Percentiles rank a stretch among this genome's conserved stretches.
Evolutionary conservation across 2,329 filamentous ascomycete species (phyloP).

Genomic region (Alternaria angustiovoidea): DNA sequence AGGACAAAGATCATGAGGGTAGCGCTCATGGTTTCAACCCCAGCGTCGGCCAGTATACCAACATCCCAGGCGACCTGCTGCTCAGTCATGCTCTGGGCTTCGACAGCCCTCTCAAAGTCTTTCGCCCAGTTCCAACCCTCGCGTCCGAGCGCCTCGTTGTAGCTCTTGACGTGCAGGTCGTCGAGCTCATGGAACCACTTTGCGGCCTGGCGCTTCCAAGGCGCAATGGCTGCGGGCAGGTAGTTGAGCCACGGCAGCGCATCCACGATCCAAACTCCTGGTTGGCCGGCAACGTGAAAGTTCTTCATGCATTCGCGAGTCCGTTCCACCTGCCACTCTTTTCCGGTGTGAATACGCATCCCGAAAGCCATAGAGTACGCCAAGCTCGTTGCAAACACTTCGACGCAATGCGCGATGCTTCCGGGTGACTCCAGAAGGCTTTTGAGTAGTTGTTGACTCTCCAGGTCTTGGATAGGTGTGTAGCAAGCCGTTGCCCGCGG

Average conservation of each 20-base stretch:
- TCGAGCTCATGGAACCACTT: conserved; percentile 20
- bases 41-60: conserved; percentile 26
- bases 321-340: conserved; percentile 27
- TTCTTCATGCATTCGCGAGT: conserved; percentile 25
- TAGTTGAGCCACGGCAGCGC: conserved; percentile 54
- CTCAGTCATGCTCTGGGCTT: too few relatives aligned
- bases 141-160: conserved; percentile 18
- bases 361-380: conserved; percentile 53
- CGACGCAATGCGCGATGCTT: conserved; percentile 29
- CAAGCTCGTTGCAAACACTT: conserved; percentile 51
- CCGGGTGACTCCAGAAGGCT: conserved; percentile 48
- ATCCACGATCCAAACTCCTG: conserved; percentile 54
- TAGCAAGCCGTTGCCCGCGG: conserved; percentile 43
- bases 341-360: conserved; percentile 39
- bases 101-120: conserved; percentile 7
- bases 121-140: conserved; percentile 31
- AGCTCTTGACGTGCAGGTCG: conserved; percentile 24
- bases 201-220: conserved; percentile 38
- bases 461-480: conserved; percentile 53
- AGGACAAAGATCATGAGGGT: conserved; percentile 19
- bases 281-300: conserved; percentile 29
- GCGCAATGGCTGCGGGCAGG: conserved; percentile 49
- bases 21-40: conserved; percentile 30
- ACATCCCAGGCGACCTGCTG: too few relatives aligned
- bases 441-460: conserved; percentile 53